These are phyloP conservation scores for Polychaeton citri DNA, from an alignment of 2,329 filamentous ascomycete genomes.

Conservation along the genomic window DNA sequence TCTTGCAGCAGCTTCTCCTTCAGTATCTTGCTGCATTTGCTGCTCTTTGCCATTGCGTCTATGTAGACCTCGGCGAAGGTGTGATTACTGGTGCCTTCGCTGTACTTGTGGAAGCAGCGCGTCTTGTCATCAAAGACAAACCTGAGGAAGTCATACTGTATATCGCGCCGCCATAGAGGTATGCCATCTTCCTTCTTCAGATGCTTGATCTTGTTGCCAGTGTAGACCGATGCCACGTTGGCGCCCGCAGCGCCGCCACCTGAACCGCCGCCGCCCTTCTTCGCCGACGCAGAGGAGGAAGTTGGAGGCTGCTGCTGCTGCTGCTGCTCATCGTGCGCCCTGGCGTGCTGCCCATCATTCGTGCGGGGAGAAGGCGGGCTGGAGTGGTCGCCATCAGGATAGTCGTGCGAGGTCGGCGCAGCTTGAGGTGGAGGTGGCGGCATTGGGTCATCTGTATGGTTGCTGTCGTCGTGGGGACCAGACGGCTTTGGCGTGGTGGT, in stretches of 20 bases:
- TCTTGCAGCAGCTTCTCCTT: slow-evolving; percentile 93
- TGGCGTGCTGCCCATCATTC: neutral
- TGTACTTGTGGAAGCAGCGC: slow-evolving; percentile 80
- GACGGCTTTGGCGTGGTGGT: slow-evolving; percentile 4
- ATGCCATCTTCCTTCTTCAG: slow-evolving; percentile 83
- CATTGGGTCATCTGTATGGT: slow-evolving; percentile 5
- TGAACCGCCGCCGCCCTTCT: neutral
- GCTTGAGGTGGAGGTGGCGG: slow-evolving; percentile 8
- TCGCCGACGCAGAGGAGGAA: neutral
- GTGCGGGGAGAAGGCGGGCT: slow-evolving; percentile 1
- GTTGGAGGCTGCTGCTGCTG: neutral
- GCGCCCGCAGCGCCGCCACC: slow-evolving; percentile 53
- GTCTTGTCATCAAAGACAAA: slow-evolving; percentile 65
- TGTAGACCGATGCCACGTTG: slow-evolving; percentile 53
- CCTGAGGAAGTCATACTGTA: slow-evolving; percentile 75
- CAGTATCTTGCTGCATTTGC: slow-evolving; percentile 96
- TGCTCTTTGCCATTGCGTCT: slow-evolving; percentile 95
- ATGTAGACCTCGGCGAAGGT: slow-evolving; percentile 93
- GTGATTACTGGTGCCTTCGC: slow-evolving; percentile 60
- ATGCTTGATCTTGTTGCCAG: slow-evolving; percentile 66
- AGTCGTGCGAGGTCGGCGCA: neutral
- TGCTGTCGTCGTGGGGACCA: slow-evolving; percentile 5
- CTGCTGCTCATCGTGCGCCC: neutral
- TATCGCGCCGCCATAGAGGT: slow-evolving; percentile 74
- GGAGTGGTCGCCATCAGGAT: slow-evolving; percentile 3